phyloP scores from a whole-genome alignment of 176 grass and related monocot species.

The Ensete glaucum region DNA sequence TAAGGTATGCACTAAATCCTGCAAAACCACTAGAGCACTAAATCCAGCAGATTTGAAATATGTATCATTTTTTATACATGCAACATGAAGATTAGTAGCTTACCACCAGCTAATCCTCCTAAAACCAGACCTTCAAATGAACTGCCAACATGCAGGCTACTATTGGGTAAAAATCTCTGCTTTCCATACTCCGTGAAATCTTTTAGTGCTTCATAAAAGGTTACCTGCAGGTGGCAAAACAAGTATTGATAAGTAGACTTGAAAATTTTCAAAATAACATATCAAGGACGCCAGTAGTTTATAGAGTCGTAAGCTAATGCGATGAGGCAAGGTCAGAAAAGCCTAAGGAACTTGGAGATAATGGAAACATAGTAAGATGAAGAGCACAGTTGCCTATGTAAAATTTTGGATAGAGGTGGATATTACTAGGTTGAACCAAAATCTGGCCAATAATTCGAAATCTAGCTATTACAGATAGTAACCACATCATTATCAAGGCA shows the following conservation, averaged over 20 bases:
- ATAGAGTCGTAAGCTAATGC: background rate
- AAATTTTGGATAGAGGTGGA: background rate
- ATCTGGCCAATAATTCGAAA: background rate
- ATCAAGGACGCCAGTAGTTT: background rate
- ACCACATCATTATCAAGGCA: background rate
- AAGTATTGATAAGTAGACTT: background rate
- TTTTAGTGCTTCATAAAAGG: slow-evolving; percentile 87
- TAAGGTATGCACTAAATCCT: slow-evolving; percentile 84
- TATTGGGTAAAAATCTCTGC: slow-evolving; percentile 47
- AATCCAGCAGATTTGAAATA: background rate
- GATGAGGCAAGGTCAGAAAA: background rate
- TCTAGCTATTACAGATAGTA: too few species aligned
- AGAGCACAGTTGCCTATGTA: too few species aligned
- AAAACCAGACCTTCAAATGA: slow-evolving; percentile 80
- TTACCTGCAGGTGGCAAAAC: slow-evolving; percentile 55
- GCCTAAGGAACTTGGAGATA: too few species aligned
- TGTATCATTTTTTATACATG: background rate
- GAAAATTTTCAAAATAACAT: background rate
- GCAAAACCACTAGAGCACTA: slow-evolving; percentile 19
- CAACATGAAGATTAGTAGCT: slow-evolving; percentile 8
- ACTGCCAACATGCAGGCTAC: slow-evolving; percentile 50
- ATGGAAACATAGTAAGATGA: too few species aligned
- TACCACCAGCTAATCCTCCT: slow-evolving; percentile 83
- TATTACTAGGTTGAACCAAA: background rate
- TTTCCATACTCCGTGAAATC: slow-evolving; percentile 49